Conservation (phyloP, 257 asterid genomes). For the Solanum arcanum region DNA sequence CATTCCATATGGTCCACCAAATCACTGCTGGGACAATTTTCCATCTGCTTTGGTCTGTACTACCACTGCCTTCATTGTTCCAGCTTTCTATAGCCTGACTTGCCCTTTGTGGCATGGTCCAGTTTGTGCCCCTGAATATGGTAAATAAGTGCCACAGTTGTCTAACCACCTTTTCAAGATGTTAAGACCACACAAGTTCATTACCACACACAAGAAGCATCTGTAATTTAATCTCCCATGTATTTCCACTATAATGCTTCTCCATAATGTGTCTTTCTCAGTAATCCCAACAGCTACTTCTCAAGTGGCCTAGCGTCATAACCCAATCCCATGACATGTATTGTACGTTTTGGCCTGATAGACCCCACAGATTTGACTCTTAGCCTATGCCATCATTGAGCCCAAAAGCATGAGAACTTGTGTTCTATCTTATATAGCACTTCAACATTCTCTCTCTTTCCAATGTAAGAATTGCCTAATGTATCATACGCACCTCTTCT, state of each 20-base stretch:
- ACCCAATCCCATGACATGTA: not conserved
- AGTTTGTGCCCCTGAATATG: too few relatives aligned
- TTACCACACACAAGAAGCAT: not conserved
- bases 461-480: not conserved
- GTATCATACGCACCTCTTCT: not conserved
- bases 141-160: too few relatives aligned
- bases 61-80: too few relatives aligned
- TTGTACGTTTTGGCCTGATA: not conserved
- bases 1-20: too few relatives aligned
- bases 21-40: too few relatives aligned
- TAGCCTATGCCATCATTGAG: not conserved
- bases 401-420: not conserved
- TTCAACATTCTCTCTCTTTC: not conserved
- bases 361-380: too few relatives aligned
- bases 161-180: not conserved
- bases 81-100: too few relatives aligned
- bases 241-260: not conserved
- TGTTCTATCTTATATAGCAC: not conserved
- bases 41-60: too few relatives aligned
- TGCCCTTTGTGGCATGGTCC: too few relatives aligned
- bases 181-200: not conserved
- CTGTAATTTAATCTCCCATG: not conserved
- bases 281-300: not conserved
- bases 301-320: not conserved
- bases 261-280: not conserved